Base-by-base conservation (phyloP, 1,139 yeast genomes). In the Candida sp. region DNA sequence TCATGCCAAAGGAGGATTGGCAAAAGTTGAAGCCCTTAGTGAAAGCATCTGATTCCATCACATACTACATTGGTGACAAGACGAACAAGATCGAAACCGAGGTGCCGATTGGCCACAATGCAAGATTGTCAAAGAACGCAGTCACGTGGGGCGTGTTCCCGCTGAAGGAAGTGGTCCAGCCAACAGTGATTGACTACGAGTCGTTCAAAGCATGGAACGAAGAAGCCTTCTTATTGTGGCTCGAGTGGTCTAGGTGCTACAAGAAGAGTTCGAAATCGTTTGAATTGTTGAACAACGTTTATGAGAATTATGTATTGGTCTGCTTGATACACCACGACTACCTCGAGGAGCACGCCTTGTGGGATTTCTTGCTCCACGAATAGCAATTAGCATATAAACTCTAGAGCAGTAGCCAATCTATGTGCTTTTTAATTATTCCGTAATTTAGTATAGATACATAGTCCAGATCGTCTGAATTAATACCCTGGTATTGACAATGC, bases 91-190 rank as follows among this genome's bases (percentile, higher is more conserved):
- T 90, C 56, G 72, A 75, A 32, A 81, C 93, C 3, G 89, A 88
- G 59, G 70, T 88, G 63, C 77, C 78, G 0, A 47, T 63, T 5
- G 66, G 63, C 0, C 56, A 57, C 2, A 59, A 63, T 41, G 54
- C 60, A n/a, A 72, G 65, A 51, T 65, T 65, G 48, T 69, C 75
- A 51, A 77, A 75, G 59, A 85, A 87, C 59, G 97, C 96, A 26
- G 96, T 94, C 7, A 94, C 98, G 0, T 94, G 98, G 98, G 98
- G 98, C 51, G 96, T 89, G 3, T 92, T 93, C 75, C 96, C 96
- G 2, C 88, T 86, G 69, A 81, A 90, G 58, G 96, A 90, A 64
- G 86, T 90, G 45, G 81, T 90, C 32, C 97, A 91, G 66, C 90
- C 97, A 2, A 92, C 98, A 0, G 87, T 91, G 51, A 85, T 92